Base-by-base conservation (phyloP, 2,329 filamentous ascomycete genomes). In the Aspergillus nomiae region DNA sequence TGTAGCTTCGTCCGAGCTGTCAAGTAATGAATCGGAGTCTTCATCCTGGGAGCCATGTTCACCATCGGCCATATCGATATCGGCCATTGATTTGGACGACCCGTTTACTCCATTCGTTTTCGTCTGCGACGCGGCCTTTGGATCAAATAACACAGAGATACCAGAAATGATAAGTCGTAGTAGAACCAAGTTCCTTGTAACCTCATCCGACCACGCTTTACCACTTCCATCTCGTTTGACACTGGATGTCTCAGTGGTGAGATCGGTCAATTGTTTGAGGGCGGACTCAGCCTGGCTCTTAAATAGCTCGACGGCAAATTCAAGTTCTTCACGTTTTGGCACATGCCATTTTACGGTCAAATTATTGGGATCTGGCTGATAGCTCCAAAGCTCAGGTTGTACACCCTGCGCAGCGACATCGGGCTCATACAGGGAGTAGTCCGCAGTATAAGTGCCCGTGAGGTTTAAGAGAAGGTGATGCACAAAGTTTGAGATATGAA, bases 141-240 rank as follows among this genome's bases (percentile, higher is more conserved):
- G 89, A 72, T 97, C 92, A 74, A 99, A 98, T 12, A 99, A 83
- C 1, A 91, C 89, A 9, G 94, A 94, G 62, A 97, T 89, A 59
- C 95, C 95, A 3, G 94, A 96, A 30, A 96, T 88, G 51, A 97
- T 88, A n/a, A 99, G 84, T 34, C 94, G 86, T 16, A 99, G 83
- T 58, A 97, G 89, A 14, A 94, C 92, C 61, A 99, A 85, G 68
- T 97, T 92, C 60, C 95, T 85, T 2, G 93, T 94, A 32, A 98
- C 90, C 76, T 99, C 96, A 75, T 99, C 95, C 0, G 94, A 97
- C 95, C 95, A 99, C 71, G 97, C 94, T 78, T 98, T 99, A 70
- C 96, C 96, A 76, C 94, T 97, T 43, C 95, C 95, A 69, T 94
- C 94, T 61, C 94, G 87, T 77, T 93, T 96, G 59, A 98, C 90